Evolutionary conservation across 257 asterid species (phyloP).

Genomic region (Gardenia jasminoides): DNA sequence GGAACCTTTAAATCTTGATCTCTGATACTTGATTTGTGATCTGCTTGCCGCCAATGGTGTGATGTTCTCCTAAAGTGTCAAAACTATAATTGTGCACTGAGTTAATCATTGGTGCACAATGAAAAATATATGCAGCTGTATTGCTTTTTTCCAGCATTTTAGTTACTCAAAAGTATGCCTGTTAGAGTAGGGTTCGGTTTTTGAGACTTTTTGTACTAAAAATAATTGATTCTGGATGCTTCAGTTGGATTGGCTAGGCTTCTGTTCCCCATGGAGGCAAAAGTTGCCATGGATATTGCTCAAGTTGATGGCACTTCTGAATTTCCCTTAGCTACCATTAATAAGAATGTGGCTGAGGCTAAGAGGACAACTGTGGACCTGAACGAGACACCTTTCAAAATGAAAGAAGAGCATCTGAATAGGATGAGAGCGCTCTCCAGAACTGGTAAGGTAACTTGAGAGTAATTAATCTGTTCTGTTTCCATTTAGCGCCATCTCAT

Average conservation of each 20-base stretch:
- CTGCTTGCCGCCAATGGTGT: too few relatives aligned
- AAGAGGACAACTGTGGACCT: conserved; percentile 69
- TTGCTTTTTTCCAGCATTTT: neutral
- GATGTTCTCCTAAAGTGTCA: neutral
- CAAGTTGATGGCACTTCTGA: conserved; percentile 83
- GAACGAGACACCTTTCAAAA: conserved; percentile 87
- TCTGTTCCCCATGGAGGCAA: conserved; percentile 88
- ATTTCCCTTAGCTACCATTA: conserved; percentile 42
- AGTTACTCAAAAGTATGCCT: neutral
- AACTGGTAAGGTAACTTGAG: conserved; percentile 52
- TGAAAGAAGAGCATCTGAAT: conserved; percentile 80
- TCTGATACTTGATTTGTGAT: too few relatives aligned
- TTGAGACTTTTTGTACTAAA: neutral
- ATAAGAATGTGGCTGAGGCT: conserved; percentile 38
- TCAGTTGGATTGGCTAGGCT: conserved; percentile 86
- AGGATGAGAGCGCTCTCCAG: conserved; percentile 92
- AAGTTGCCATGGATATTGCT: conserved; percentile 97
- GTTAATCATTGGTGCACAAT: neutral
- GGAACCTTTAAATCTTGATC: neutral
- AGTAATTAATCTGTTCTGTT: conserved; percentile 4
- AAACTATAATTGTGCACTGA: neutral
- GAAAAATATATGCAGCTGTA: neutral
- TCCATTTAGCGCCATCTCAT: neutral
- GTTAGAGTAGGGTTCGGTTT: neutral
- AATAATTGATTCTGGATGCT: conserved; percentile 16